Base-by-base conservation (phyloP, 768 basidiomycete species). In the Russula abietina region DNA sequence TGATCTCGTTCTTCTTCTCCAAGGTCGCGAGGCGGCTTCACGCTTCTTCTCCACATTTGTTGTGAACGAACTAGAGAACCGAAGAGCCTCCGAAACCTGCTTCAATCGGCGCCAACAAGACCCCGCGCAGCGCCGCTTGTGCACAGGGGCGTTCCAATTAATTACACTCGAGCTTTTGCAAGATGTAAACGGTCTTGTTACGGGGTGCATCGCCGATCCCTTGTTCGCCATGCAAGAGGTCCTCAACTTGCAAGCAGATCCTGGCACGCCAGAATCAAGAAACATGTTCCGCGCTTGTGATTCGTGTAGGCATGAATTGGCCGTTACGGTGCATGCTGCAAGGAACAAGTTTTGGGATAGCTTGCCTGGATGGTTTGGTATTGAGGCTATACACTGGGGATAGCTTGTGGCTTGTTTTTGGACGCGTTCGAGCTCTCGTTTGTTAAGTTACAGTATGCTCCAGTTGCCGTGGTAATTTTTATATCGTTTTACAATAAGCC, bases 1-100 rank as follows among this genome's bases (percentile, higher is more conserved):
- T 46, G 87, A 89, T 69, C 78, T 91, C 19, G 75, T 86, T 65
- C 77, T 71, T 50, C 78, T 86, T 45, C 77, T 89, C 10, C 83
- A 80, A 61, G 89, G 89, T 10, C 84, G 87, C 58, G 88, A 91
- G 74, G 81, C 86, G 57, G 80, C 82, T 12, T 84, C 86, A 11
- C 84, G 88, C 48, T 90, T 83, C 73, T 81, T 91, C 57, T 89
- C 88, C 12, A 86, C 85, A 10, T 91, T 91, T 71, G 81, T 91
- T 68, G 84, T 86, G 57, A 85, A 84, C 69, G 81, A 89, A 64
- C 78, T 90, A 24, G 88, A 90, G 75, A 83, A 84, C 52, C 78
- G 89, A 63, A 71, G 78, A 41, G 76, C 83, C 19, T 80, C 82
- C 16, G 43, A 69, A 10, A 70, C 69, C 63, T 67, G 67, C 55